Percentiles rank a stretch among this genome's conserved stretches.
Evolutionary conservation across 2,329 filamentous ascomycete species (phyloP).

Genomic region (Scytalidium sp.): DNA sequence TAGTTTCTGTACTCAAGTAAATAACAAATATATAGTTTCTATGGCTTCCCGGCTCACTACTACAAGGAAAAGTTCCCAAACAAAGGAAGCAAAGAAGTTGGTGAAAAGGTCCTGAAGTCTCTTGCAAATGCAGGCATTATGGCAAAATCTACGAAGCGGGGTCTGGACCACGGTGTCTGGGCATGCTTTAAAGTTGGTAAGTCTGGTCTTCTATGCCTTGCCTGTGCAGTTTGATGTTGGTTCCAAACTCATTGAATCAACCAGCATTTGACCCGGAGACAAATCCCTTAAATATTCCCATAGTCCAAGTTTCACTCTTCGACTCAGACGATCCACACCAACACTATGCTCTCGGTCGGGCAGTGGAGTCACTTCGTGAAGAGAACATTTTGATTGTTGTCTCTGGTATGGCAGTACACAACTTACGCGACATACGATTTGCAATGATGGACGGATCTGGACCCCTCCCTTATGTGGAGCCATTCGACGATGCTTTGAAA

Average conservation of each 20-base stretch:
- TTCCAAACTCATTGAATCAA: neutral
- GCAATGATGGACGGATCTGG: constrained; percentile 38
- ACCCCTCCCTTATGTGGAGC: constrained; percentile 54
- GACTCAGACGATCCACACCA: constrained; percentile 59
- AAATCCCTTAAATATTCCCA: constrained; percentile 62
- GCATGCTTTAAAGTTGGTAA: constrained; percentile 56
- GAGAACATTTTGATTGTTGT: constrained; percentile 66
- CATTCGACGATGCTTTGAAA: constrained; percentile 57
- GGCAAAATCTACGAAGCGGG: constrained; percentile 56
- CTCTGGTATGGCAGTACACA: constrained; percentile 75
- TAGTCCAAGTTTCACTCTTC: constrained; percentile 73
- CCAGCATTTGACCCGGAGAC: constrained; percentile 51
- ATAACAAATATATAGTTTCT: constrained; percentile 47
- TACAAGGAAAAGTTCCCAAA: constrained; percentile 67
- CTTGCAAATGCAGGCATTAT: constrained; percentile 57
- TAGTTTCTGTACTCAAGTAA: neutral
- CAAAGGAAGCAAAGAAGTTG: constrained; percentile 57
- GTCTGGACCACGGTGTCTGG: constrained; percentile 75
- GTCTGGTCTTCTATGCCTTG: constrained; percentile 2
- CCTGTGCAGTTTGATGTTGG: neutral
- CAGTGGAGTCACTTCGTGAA: constrained; percentile 62
- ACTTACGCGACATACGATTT: constrained; percentile 54
- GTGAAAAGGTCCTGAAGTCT: constrained; percentile 52
- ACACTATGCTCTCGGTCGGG: constrained; percentile 66
- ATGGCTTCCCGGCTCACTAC: constrained; percentile 67